phyloP scores from a whole-genome alignment of 2,329 filamentous ascomycete species.

The Chrysosporium queenslandicum region DNA sequence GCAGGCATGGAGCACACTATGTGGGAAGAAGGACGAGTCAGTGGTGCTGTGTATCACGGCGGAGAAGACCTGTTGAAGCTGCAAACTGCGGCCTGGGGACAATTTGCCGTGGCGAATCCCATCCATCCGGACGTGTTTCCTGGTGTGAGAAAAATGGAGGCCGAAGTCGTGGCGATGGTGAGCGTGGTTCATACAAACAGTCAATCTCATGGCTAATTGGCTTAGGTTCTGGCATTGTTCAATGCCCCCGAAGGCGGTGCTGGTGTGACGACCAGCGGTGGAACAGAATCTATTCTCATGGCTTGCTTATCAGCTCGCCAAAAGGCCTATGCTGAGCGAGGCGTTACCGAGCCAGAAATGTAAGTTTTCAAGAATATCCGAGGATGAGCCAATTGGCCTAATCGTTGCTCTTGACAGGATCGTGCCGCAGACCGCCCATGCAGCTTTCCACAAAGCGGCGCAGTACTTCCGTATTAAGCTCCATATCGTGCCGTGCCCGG shows the following conservation, averaged over 20 bases:
- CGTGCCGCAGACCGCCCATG: conserved; percentile 85
- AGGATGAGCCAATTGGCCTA: conserved; percentile 3
- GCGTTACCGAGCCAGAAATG: conserved; percentile 92
- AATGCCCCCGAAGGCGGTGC: conserved; percentile 76
- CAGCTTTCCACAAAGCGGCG: conserved; percentile 89
- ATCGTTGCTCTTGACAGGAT: conserved; percentile 54
- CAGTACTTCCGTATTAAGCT: conserved; percentile 96
- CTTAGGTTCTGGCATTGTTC: conserved; percentile 62
- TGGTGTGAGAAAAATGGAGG: conserved; percentile 97
- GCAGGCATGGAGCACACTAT: conserved; percentile 82
- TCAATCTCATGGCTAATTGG: conserved; percentile 1
- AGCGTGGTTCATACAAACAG: neutral
- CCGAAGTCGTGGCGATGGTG: conserved; percentile 94
- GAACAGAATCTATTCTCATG: conserved; percentile 95
- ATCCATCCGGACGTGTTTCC: conserved; percentile 98
- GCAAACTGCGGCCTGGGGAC: conserved; percentile 85
- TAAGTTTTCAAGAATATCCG: conserved; percentile 36
- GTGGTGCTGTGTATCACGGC: conserved; percentile 92
- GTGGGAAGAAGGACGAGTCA: conserved; percentile 94
- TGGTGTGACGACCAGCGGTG: conserved; percentile 82
- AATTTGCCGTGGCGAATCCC: conserved; percentile 90
- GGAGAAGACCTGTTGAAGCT: conserved; percentile 70
- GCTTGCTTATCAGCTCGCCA: conserved; percentile 83
- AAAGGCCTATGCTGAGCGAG: conserved; percentile 74
- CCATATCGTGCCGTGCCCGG: conserved; percentile 77